Evolutionary conservation across 2,329 filamentous ascomycete genomes (phyloP).

Genomic region (Cladosporium sp.): DNA sequence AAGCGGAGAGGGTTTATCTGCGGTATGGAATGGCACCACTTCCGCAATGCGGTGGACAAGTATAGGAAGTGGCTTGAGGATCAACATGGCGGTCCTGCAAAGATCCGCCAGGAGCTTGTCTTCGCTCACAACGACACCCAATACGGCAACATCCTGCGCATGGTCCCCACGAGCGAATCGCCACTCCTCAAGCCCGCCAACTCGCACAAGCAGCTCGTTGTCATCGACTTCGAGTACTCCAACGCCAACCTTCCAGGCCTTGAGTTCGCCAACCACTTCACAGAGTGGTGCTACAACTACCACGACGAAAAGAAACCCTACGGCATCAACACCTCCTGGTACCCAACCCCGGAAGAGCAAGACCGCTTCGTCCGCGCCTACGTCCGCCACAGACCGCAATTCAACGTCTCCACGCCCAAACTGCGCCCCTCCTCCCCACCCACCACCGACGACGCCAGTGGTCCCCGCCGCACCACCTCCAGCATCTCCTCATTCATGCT

Average conservation of each 20-base stretch:
- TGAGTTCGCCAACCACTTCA: constrained; percentile 97
- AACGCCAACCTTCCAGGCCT: constrained; percentile 80
- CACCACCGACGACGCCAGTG: constrained; percentile 12
- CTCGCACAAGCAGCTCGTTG: constrained; percentile 90
- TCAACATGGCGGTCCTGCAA: constrained; percentile 63
- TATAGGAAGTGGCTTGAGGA: constrained; percentile 72
- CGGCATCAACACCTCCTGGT: constrained; percentile 63
- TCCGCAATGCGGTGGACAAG: constrained; percentile 68
- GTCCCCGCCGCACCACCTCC: constrained; percentile 32
- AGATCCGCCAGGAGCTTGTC: constrained; percentile 70
- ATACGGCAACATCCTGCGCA: constrained; percentile 93
- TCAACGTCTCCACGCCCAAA: constrained; percentile 47
- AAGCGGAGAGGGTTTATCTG: constrained; percentile 73
- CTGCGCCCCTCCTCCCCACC: constrained; percentile 27
- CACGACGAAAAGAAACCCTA: constrained; percentile 62
- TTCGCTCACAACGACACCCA: constrained; percentile 99
- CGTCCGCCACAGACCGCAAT: constrained; percentile 72
- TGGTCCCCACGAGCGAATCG: constrained; percentile 66
- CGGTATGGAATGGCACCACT: constrained; percentile 76
- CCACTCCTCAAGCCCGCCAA: constrained; percentile 86
- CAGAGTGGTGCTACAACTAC: constrained; percentile 98
- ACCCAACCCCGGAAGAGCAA: constrained; percentile 79
- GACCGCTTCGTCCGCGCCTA: constrained; percentile 82
- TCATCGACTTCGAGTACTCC: constrained; percentile 98
- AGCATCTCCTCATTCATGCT: constrained; percentile 68